Evolutionary conservation across 23 red algal species (phyloP).

Genomic region (Agarophyton chilense): DNA sequence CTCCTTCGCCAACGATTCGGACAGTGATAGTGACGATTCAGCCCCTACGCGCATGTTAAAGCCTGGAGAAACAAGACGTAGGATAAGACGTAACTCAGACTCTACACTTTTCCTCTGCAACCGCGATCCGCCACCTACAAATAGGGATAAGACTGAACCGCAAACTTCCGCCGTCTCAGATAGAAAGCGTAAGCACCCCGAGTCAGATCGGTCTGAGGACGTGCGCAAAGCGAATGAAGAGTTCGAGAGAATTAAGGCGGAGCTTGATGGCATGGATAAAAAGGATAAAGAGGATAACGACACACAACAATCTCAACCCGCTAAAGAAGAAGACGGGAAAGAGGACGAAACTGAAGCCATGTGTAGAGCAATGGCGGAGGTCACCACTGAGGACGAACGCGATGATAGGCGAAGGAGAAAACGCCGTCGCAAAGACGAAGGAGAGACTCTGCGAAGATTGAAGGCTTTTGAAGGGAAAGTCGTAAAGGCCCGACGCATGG

Average conservation of each 20-base stretch:
- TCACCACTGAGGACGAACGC: slow-evolving; percentile 31
- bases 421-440: slow-evolving; percentile 29
- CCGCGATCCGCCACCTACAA: not conserved
- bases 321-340: slow-evolving; percentile 3
- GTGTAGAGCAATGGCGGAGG: slow-evolving; percentile 31
- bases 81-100: slow-evolving; percentile 19
- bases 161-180: not conserved
- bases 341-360: slow-evolving; percentile 37
- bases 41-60: slow-evolving; percentile 2
- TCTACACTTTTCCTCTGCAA: not conserved
- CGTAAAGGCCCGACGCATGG: slow-evolving; percentile 19
- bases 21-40: slow-evolving; percentile 37
- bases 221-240: slow-evolving; percentile 52
- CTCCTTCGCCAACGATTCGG: slow-evolving; percentile 30
- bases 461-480: slow-evolving; percentile 38
- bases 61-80: slow-evolving; percentile 1
- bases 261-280: slow-evolving; percentile 26
- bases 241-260: slow-evolving; percentile 42
- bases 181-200: slow-evolving; percentile 13
- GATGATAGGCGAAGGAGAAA: slow-evolving; percentile 19
- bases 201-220: slow-evolving; percentile 3
- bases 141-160: not conserved
- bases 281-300: not conserved
- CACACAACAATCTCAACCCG: not conserved
- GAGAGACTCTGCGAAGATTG: slow-evolving; percentile 17